Evolutionary conservation across 768 basidiomycete species (phyloP), one percentile per base, ranked within the genome.

Genomic region (Mycena maculata): DNA sequence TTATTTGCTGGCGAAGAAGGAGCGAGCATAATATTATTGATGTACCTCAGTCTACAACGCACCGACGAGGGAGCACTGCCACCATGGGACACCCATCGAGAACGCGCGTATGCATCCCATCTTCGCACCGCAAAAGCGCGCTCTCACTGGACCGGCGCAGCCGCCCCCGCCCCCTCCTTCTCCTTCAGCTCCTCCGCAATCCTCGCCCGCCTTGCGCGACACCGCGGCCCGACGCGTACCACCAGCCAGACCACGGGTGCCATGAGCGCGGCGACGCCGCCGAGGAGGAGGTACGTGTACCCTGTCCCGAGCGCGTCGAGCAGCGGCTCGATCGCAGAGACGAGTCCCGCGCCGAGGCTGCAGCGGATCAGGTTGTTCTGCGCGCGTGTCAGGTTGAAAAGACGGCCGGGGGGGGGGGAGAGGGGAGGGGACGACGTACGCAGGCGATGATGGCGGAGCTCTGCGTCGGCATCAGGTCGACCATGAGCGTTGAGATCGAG

Each of bases 311-410:
- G 78, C 2, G 81, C 84, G n/a, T 82, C 81, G 36, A 92, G 77
- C 28, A 92, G 85, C 13, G 87, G 75, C 61, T 92, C 84, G 44
- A 92, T 86, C n/a, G 89, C 81, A 3, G 92, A 88, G 9, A 92
- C 88, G 38, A 86, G 72, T 0, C 78, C 81, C 3, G 91, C 92
- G 53, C 88, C 87, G 41, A 91, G 67, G 2, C 82, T 80, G 73
- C 91, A 92, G 36, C 91, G 87, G 15, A 91, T 83, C n/a, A 92
- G 76, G 68, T 92, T 93, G 73, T 90, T 92, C 92, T 93, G 71
- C 41, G 25, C 3, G 49, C 41, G n/a, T 13, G 33, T 36, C 33
- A 36, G 33, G 6, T 6, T 47, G 27, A 23, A 16, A n/a, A 4
- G 31, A 33, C 8, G 44, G 31, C 11, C 25, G 33, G 58, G 48